phyloP scores from a whole-genome alignment of 768 basidiomycete genomes.

The Brasilioporus rufonigricans region DNA sequence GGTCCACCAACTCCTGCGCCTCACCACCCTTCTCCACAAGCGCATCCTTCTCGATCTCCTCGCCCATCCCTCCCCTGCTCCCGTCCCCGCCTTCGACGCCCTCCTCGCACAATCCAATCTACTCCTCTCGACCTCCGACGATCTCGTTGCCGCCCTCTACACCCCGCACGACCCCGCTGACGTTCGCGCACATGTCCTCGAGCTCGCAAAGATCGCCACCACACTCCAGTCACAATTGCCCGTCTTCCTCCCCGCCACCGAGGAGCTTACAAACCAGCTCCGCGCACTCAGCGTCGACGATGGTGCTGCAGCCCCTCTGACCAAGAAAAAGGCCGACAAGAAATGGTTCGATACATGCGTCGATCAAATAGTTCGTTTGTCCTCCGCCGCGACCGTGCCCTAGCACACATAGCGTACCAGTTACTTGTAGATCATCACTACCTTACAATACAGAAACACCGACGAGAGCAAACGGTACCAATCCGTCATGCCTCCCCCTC shows the following conservation, averaged over 20 bases:
- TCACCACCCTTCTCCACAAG: constrained; percentile 61
- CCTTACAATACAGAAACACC: not conserved
- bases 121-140: constrained; percentile 58
- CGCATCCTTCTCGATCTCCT: constrained; percentile 54
- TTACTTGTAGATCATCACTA: constrained; percentile 22
- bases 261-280: constrained; percentile 26
- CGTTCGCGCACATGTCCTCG: constrained; percentile 39
- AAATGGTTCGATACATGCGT: constrained; percentile 71
- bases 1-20: constrained; percentile 59
- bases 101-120: constrained; percentile 49
- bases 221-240: constrained; percentile 34
- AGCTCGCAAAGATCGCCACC: constrained; percentile 38
- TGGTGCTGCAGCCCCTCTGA: not conserved
- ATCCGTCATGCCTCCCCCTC: constrained; percentile 36
- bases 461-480: constrained; percentile 1
- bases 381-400: constrained; percentile 28
- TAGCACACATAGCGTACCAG: not conserved
- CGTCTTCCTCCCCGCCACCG: constrained; percentile 22
- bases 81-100: constrained; percentile 42
- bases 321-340: constrained; percentile 36
- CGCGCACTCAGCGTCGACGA: constrained; percentile 20
- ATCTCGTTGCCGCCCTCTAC: constrained; percentile 66
- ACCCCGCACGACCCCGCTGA: constrained; percentile 52
- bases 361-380: constrained; percentile 52
- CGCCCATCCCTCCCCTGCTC: constrained; percentile 27